A percentile compares a stretch with the other conserved stretches of the same genome.
Evolutionary conservation across 169 alveolate species (phyloP).

Genomic region (Plasmodium billcollinsi): DNA sequence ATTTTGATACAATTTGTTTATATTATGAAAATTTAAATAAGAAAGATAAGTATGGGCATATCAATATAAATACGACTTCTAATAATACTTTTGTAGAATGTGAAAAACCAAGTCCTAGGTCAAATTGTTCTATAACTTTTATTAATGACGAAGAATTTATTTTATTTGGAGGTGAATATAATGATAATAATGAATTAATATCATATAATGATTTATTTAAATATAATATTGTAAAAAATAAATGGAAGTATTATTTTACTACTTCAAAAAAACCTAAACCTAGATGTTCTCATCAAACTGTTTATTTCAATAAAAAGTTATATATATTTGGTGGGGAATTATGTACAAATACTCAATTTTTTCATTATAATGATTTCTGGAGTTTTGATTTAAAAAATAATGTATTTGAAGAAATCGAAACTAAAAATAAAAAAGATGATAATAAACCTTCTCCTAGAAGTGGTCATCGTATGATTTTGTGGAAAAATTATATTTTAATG

Average conservation of each 20-base stretch:
- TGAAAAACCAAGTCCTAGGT: slow-evolving; percentile 85
- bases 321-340: slow-evolving; percentile 94
- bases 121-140: slow-evolving; percentile 83
- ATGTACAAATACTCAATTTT: slow-evolving; percentile 90
- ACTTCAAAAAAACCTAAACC: slow-evolving; percentile 89
- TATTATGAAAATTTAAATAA: slow-evolving; percentile 75
- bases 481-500: slow-evolving; percentile 90
- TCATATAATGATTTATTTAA: slow-evolving; percentile 89
- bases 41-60: slow-evolving; percentile 60
- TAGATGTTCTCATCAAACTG: slow-evolving; percentile 93
- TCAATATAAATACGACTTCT: slow-evolving; percentile 61
- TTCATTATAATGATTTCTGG: slow-evolving; percentile 93
- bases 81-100: slow-evolving; percentile 73
- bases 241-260: slow-evolving; percentile 87
- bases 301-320: slow-evolving; percentile 86
- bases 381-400: slow-evolving; percentile 83
- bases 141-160: slow-evolving; percentile 83
- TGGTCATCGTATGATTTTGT: slow-evolving; percentile 94
- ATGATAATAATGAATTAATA: slow-evolving; percentile 87
- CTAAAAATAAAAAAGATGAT: slow-evolving; percentile 80
- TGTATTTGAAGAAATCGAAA: slow-evolving; percentile 88
- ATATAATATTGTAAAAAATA: slow-evolving; percentile 88
- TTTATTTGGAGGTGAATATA: slow-evolving; percentile 93
- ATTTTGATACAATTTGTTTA: slow-evolving; percentile 69
- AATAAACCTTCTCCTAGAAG: slow-evolving; percentile 90